Base-by-base conservation (phyloP, 2,329 filamentous ascomycete genomes). In the Fusarium verticillioides region DNA sequence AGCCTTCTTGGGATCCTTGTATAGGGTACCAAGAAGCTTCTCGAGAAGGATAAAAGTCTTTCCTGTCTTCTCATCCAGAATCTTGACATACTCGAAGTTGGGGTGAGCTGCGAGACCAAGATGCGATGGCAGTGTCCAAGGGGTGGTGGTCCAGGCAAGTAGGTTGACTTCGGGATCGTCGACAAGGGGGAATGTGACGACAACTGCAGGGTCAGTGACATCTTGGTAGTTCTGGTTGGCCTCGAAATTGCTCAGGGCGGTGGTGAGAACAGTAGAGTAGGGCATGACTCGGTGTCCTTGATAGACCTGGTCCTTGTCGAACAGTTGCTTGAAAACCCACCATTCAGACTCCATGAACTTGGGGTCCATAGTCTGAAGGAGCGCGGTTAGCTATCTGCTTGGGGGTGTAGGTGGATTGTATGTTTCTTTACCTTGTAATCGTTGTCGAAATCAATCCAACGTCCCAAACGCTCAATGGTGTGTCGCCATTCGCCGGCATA, bases 391-490 rank as follows among this genome's bases (percentile, higher is more conserved):
- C 44, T 34, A 47, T 39, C 26, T 34, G 32, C n/a, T 13, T 36
- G 18, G 9, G 12, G 12, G 9, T 30, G 26, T n/a, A 36, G n/a
- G 37, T 12, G 9, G 13, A 32, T 9, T 3, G 32, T 34, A 23
- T 12, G 21, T 16, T 47, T 18, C 23, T 36, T 34, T 70, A 91
- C 91, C 90, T 97, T 97, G 87, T 97, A 98, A 82, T 98, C 94
- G 78, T 97, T 96, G 83, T 98, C 96, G 77, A 98, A 98, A 83
- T 98, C 96, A 78, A 98, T 96, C 96, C 96, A 98, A 65, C 96
- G 92, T 63, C 96, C 96, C 44, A 98, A 84, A 70, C 96, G 88
- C 79, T 97, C 94, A 77, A 98, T 93, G 32, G 94, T 97, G 72
- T 91, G 85, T 78, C 94, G 90, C 96, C 96, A 98, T 82, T 98